Base-by-base conservation (phyloP, 805 yeast species). In the Lipomyces anomalus region DNA sequence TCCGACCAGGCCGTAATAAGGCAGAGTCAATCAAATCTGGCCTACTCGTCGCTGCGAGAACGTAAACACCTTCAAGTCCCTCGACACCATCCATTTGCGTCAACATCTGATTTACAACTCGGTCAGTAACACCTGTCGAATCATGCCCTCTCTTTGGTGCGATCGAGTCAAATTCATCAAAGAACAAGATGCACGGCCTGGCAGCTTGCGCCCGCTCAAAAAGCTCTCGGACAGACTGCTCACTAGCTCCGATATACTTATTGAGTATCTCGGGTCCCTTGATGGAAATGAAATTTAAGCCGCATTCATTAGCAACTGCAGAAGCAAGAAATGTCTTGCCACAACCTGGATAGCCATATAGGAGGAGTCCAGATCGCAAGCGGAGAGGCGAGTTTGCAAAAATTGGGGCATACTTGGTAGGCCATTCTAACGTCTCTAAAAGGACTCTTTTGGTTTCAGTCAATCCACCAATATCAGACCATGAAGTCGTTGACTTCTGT, bases 61-160 rank as follows among this genome's bases (percentile, higher is more conserved):
- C 95, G 61, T 92, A 90, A 2, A 92, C 97, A 2, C 97, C 97
- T 58, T 89, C 97, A 23, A 89, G 70, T 0, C 97, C 97, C 64
- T 92, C 97, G 0, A 97, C 97, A 68, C 98, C 98, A 65, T 92
- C 98, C 95, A 92, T 89, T 62, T 92, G 97, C 0, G 98, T 92
- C 58, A 92, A 74, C 78, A 92, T 77, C 62, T 92, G 98, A 66
- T 92, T 92, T 22, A 92, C 98, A 34, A 92, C 96, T 57, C 98
- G 75, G 63, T 92, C 98, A 2, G 97, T 92, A 3, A 92, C 97
- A 46, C 97, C 97, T 0, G 97, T 89, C 1, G 95, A 85, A 62
- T 90, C 98, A 59, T 89, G 97, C 2, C 97, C 97, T 35, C 55
- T 81, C 62, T 89, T 89, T 0, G 97, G 97, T 0, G 97, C 97